Base-by-base conservation (phyloP, 495 filamentous ascomycete genomes). In the Aspergillus hancockii region DNA sequence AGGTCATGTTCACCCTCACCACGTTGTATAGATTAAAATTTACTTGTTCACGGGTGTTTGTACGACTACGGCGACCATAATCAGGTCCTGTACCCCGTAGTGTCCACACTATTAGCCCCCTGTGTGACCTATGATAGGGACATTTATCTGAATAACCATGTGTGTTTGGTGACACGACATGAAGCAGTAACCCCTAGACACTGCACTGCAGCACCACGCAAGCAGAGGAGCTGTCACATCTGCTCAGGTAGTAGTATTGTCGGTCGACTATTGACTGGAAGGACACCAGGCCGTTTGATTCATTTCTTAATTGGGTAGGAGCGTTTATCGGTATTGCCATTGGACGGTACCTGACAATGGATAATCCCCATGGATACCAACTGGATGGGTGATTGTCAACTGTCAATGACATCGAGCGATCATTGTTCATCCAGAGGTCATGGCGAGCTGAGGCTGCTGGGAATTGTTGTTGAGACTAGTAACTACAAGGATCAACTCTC, bases 171-270 rank as follows among this genome's bases (percentile, higher is more conserved):
- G 38, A 41, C 38, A 41, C 38, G 38, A 41, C 38, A 41, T 10
- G 9, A 36, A 36, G 34, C 34, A 10, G 10, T 10, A 36, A 36
- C 34, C 12, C 3, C 34, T 14, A 12, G 34, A 18, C 7, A n/a
- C 41, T 43, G n/a, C 3, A 19, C 19, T 41, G 34, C 12, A 8
- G 51, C 8, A 21, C 16, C 12, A 21, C 16, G 19, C 16, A 21
- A 36, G 28, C 40, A 40, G 38, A 41, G n/a, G 53, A 55, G 53
- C 53, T 55, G 53, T 55, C 53, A 55, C 38, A 46, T 55, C 53
- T 46, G 36, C 34, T 45, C 9, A 1, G 25, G 49, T 19, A 18
- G 18, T 28, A 18, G 25, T 30, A 5, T 14, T 10, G 8, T 28
- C 19, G 22, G 49, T 51, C 49, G 23, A 51, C 49, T 53, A 53